Conservation (phyloP, 495 filamentous ascomycete genomes). For the Penicillium riverlandense region DNA sequence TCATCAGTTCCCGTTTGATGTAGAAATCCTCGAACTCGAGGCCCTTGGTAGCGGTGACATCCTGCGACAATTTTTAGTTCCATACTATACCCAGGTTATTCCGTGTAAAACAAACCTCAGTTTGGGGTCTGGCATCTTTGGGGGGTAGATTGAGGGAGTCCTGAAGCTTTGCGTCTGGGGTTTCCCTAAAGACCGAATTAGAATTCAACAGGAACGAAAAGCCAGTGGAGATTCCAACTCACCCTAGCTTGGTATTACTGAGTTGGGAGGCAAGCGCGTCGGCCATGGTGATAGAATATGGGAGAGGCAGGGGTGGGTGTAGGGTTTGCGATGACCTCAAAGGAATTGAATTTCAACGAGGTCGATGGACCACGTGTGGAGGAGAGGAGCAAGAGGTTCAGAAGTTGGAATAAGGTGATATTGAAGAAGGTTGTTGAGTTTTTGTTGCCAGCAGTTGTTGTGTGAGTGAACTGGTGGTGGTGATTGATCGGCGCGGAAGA, state of each 20-base stretch:
- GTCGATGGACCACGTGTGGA: neutral
- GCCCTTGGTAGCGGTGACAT: constrained; percentile 96
- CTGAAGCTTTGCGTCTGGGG: constrained; percentile 66
- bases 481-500: neutral
- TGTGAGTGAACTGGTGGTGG: neutral
- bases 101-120: constrained; percentile 60
- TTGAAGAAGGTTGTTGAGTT: no score
- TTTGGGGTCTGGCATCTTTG: constrained; percentile 85
- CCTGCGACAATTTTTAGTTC: constrained; percentile 39
- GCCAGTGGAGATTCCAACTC: constrained; percentile 14
- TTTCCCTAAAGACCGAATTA: constrained; percentile 36
- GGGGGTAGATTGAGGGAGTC: constrained; percentile 66
- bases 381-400: neutral
- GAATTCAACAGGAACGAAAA: neutral
- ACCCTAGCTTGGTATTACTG: constrained; percentile 65
- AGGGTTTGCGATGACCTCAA: neutral
- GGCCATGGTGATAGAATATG: constrained; percentile 38
- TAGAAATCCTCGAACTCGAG: constrained; percentile 96
- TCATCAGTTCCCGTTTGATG: constrained; percentile 88
- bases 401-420: no score
- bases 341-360: neutral
- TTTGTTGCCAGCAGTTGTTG: neutral
- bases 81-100: neutral
- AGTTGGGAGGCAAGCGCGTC: constrained; percentile 62
- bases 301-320: neutral